Conservation (phyloP, 371 early-diverging fungal species). For the Blakeslea trispora region DNA sequence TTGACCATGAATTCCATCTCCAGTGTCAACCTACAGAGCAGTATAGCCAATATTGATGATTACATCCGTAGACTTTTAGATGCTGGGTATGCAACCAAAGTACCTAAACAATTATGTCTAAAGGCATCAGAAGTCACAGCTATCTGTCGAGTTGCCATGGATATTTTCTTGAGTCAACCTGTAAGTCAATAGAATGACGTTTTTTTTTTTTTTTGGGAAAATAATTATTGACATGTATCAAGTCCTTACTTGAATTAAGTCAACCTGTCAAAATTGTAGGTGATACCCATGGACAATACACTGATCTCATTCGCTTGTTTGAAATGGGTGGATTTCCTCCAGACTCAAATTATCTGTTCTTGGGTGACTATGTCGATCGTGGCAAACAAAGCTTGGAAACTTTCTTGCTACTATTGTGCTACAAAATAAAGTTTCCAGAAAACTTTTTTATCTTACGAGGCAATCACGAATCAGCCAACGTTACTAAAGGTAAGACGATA, state of each 20-base stretch:
- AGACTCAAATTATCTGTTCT: conserved; percentile 86
- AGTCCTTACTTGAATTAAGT: conserved; percentile 90
- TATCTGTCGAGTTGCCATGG: conserved; percentile 88
- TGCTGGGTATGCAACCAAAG: conserved; percentile 75
- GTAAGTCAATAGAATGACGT: no score
- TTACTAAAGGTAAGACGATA: conserved; percentile 76
- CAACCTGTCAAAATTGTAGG: conserved; percentile 98
- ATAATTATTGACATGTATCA: no score
- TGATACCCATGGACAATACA: conserved; percentile 96
- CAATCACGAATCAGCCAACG: conserved; percentile 98
- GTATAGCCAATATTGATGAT: conserved; percentile 72
- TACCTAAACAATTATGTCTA: conserved; percentile 72
- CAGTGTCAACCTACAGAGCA: conserved; percentile 26
- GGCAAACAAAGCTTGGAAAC: conserved; percentile 96
- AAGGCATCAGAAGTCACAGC: conserved; percentile 85
- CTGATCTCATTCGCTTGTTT: conserved; percentile 89
- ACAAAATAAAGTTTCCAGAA: conserved; percentile 97
- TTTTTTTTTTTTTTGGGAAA: no score
- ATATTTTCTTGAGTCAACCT: conserved; percentile 94
- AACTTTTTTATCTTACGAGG: conserved; percentile 98
- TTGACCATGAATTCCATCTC: conserved; percentile 47
- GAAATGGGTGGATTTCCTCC: conserved; percentile 94
- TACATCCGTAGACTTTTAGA: conserved; percentile 82
- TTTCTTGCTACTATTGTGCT: conserved; percentile 90
- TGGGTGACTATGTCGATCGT: conserved; percentile 99